Conservation (phyloP, 2,329 filamentous ascomycete genomes). For the Colletotrichum neosansevieriae region DNA sequence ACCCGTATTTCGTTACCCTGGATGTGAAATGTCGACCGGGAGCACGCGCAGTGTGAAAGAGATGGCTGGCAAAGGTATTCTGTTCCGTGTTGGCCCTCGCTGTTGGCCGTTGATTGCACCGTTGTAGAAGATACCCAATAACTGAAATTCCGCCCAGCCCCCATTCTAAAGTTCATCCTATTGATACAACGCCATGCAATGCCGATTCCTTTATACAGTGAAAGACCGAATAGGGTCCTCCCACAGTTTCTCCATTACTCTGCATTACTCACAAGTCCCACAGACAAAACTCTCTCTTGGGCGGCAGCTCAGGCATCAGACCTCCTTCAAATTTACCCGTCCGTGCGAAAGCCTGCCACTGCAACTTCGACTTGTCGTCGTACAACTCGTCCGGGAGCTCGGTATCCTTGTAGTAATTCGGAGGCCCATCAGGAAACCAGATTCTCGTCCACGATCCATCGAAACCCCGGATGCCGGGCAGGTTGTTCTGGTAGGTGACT, state of each 20-base stretch:
- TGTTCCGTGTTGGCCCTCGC: too few species aligned
- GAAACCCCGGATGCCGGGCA: constrained; percentile 62
- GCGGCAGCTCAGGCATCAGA: constrained; percentile 81
- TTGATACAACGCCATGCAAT: constrained; percentile 35
- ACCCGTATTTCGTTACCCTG: too few species aligned
- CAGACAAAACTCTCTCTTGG: constrained; percentile 78
- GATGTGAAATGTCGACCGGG: too few species aligned
- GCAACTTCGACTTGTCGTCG: constrained; percentile 68
- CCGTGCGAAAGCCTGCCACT: constrained; percentile 74
- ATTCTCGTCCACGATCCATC: constrained; percentile 73
- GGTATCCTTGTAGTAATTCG: constrained; percentile 71
- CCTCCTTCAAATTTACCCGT: constrained; percentile 78
- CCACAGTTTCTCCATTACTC: not conserved
- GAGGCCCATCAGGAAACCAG: constrained; percentile 80
- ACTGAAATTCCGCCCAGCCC: not conserved
- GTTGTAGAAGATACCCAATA: not conserved
- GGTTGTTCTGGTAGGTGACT: constrained; percentile 67
- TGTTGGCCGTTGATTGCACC: not conserved
- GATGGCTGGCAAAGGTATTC: too few species aligned
- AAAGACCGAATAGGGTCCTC: not conserved
- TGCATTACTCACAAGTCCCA: constrained; percentile 73
- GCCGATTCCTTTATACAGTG: constrained; percentile 21
- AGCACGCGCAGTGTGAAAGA: too few species aligned
- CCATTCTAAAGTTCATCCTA: constrained; percentile 1
- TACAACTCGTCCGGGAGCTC: constrained; percentile 70